Conservation (phyloP, 1,284 basidiomycete species). For the Tilletia setariae region DNA sequence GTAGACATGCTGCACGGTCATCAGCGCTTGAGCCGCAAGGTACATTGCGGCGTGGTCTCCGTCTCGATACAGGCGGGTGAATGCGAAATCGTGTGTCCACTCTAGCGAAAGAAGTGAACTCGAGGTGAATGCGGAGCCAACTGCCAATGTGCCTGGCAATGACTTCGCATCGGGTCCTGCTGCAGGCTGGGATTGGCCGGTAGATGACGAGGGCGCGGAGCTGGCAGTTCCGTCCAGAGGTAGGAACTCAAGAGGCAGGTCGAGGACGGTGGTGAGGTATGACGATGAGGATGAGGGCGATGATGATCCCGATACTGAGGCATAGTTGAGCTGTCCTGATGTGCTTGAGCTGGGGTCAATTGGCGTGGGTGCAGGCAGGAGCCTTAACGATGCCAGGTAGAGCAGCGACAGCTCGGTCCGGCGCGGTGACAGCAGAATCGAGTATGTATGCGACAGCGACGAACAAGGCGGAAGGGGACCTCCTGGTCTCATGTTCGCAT, state of each 20-base stretch:
- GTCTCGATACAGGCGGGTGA: conserved; percentile 62
- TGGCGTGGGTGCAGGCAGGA: background rate
- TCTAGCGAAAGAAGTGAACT: conserved; percentile 41
- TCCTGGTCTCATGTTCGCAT: conserved; percentile 17
- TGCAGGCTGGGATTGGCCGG: background rate
- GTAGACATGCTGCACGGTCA: conserved; percentile 78
- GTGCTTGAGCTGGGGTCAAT: conserved; percentile 17
- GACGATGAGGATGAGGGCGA: background rate
- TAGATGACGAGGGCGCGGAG: background rate
- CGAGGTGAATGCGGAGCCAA: background rate
- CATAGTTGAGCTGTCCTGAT: conserved; percentile 27
- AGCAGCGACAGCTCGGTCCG: conserved; percentile 70
- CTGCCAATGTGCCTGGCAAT: background rate
- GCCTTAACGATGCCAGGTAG: conserved; percentile 26
- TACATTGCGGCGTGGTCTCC: conserved; percentile 89
- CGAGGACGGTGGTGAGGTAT: conserved; percentile 41
- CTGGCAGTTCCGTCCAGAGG: conserved; percentile 62
- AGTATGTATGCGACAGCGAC: conserved; percentile 71
- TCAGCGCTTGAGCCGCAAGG: conserved; percentile 80
- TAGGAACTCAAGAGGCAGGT: conserved; percentile 89
- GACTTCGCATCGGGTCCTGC: background rate
- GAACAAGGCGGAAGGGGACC: background rate
- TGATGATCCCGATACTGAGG: conserved; percentile 18
- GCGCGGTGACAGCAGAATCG: conserved; percentile 82
- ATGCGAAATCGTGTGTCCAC: conserved; percentile 31